These are phyloP conservation scores for Hypoxylon fragiforme DNA, from an alignment of 495 filamentous ascomycete genomes.

Conservation along the genomic window DNA sequence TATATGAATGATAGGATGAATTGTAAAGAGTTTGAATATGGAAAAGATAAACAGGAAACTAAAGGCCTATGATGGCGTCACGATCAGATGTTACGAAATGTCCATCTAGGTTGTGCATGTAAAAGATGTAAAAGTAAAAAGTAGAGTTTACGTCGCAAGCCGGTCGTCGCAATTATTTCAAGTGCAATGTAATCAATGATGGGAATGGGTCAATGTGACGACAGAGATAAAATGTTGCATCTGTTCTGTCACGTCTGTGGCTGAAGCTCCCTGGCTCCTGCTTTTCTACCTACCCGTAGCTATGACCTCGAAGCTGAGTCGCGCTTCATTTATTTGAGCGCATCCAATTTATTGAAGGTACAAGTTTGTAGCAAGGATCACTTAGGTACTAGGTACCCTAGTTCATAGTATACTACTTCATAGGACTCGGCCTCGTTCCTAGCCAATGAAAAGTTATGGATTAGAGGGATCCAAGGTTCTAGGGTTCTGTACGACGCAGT, in stretches of 20 bases:
- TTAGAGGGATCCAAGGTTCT: too few species aligned
- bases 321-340: slow-evolving; percentile 14
- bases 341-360: too few species aligned
- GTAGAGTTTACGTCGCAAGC: slow-evolving; percentile 20
- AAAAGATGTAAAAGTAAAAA: background rate
- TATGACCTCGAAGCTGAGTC: background rate
- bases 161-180: slow-evolving; percentile 11
- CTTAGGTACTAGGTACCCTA: too few species aligned
- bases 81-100: slow-evolving; percentile 3
- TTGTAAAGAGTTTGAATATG: slow-evolving; percentile 2
- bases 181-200: too few species aligned
- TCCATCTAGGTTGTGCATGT: slow-evolving; percentile 21
- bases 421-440: slow-evolving; percentile 1
- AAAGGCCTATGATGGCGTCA: slow-evolving; percentile 28
- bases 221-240: slow-evolving; percentile 13
- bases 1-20: slow-evolving; percentile 28
- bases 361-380: too few species aligned
- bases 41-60: slow-evolving; percentile 11
- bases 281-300: background rate
- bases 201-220: too few species aligned
- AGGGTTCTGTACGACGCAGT: too few species aligned
- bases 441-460: slow-evolving; percentile 10
- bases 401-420: background rate
- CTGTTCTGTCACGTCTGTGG: slow-evolving; percentile 16
- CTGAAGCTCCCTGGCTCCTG: slow-evolving; percentile 29